Percentiles rank a stretch among this genome's conserved stretches.
phyloP scores from a whole-genome alignment of 2,329 filamentous ascomycete genomes.

The Calonectria fujianensis region DNA sequence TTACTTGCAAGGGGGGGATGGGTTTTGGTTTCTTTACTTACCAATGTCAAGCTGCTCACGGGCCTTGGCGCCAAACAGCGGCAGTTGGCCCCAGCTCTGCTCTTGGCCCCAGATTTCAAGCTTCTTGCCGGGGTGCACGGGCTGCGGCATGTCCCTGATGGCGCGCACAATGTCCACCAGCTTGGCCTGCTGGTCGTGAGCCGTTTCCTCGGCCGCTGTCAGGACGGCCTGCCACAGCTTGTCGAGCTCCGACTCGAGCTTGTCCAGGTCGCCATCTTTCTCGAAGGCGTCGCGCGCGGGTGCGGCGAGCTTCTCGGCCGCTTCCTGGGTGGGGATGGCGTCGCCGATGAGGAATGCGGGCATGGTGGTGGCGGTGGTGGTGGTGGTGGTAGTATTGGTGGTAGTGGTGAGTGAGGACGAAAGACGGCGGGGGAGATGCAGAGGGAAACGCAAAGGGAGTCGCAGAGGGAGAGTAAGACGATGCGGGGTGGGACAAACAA shows the following conservation, averaged over 20 bases:
- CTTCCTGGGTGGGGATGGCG: conserved; percentile 35
- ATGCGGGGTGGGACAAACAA: neutral
- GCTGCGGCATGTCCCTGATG: conserved; percentile 43
- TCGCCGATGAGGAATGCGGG: conserved; percentile 33
- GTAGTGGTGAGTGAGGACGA: neutral
- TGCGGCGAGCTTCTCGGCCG: conserved; percentile 39
- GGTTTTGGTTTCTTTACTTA: conserved; percentile 10
- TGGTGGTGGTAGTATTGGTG: conserved; percentile 33
- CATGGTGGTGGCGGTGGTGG: conserved; percentile 32
- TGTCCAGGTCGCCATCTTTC: conserved; percentile 37
- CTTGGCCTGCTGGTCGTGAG: conserved; percentile 48
- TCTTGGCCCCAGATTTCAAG: conserved; percentile 46
- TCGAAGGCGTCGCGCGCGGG: conserved; percentile 39
- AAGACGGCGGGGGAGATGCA: too few relatives aligned
- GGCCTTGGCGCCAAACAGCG: conserved; percentile 44
- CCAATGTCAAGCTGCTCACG: conserved; percentile 46
- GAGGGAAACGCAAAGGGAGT: neutral
- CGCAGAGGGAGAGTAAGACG: neutral
- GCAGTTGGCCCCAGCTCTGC: conserved; percentile 44
- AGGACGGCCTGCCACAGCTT: conserved; percentile 44
- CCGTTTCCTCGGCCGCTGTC: conserved; percentile 46
- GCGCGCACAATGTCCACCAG: conserved; percentile 48
- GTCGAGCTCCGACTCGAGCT: conserved; percentile 42
- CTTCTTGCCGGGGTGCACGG: conserved; percentile 39
- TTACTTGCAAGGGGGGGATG: neutral